A percentile compares a stretch with the other conserved stretches of the same genome.
phyloP scores from a whole-genome alignment of 768 basidiomycete species.

The Pulveroboletus frians region DNA sequence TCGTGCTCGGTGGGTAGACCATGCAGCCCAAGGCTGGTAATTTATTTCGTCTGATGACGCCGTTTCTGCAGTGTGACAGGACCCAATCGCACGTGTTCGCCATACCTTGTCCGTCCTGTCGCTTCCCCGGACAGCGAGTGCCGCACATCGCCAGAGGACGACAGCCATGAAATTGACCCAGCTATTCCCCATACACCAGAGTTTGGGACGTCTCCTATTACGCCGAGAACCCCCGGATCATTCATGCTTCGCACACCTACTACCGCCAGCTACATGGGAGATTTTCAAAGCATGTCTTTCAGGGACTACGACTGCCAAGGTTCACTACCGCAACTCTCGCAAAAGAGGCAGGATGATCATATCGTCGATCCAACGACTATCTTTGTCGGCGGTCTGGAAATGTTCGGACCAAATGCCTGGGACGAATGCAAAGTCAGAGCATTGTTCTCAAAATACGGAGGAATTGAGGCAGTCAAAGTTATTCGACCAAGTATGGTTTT shows the following conservation, averaged over 20 bases:
- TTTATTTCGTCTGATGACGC: constrained; percentile 6
- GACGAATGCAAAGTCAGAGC: constrained; percentile 55
- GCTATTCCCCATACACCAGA: constrained; percentile 40
- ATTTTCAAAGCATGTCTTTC: constrained; percentile 29
- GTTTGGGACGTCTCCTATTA: constrained; percentile 45
- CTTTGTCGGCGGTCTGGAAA: constrained; percentile 73
- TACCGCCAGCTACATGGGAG: constrained; percentile 33
- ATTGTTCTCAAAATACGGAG: constrained; percentile 62
- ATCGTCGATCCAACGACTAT: constrained; percentile 63
- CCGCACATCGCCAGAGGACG: constrained; percentile 15
- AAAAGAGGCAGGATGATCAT: constrained; percentile 28
- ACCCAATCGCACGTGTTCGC: constrained; percentile 9
- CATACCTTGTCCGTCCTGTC: constrained; percentile 9
- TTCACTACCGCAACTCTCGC: constrained; percentile 19
- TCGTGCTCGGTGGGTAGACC: constrained; percentile 20
- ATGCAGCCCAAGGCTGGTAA: constrained; percentile 13
- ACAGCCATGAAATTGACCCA: constrained; percentile 35
- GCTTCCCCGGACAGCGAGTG: constrained; percentile 18
- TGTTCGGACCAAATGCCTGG: constrained; percentile 61
- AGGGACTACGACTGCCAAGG: constrained; percentile 19
- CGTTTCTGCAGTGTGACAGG: constrained; percentile 9
- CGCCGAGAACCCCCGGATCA: constrained; percentile 46
- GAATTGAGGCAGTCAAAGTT: constrained; percentile 59
- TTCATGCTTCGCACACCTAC: constrained; percentile 48
- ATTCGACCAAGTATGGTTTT: constrained; percentile 54